Evolutionary conservation across 768 basidiomycete species (phyloP).

Genomic region (Ramaria sp.): DNA sequence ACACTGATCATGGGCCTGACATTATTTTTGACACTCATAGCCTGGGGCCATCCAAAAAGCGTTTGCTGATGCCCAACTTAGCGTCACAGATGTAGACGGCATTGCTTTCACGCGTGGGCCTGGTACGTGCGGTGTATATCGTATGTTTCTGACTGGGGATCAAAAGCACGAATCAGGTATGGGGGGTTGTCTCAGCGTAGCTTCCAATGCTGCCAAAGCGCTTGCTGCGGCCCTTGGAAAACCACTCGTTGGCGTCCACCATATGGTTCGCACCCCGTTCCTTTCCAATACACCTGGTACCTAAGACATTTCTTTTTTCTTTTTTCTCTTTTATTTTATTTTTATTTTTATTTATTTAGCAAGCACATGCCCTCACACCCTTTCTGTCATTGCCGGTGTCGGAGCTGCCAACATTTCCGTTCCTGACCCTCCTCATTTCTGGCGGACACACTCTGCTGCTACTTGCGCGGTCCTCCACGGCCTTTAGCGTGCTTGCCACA

Average conservation of each 20-base stretch:
- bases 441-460: slow-evolving; percentile 93
- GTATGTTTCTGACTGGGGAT: not conserved
- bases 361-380: slow-evolving; percentile 85
- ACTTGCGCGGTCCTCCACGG: slow-evolving; percentile 45
- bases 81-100: slow-evolving; percentile 60
- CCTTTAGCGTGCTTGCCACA: slow-evolving; percentile 62
- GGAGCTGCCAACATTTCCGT: slow-evolving; percentile 56
- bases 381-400: slow-evolving; percentile 46
- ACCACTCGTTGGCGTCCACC: slow-evolving; percentile 84
- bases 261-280: slow-evolving; percentile 64
- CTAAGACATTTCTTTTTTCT: not conserved
- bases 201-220: slow-evolving; percentile 74
- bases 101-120: slow-evolving; percentile 89
- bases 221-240: slow-evolving; percentile 69
- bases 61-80: slow-evolving; percentile 50
- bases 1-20: not conserved
- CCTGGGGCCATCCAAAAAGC: slow-evolving; percentile 64
- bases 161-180: slow-evolving; percentile 41
- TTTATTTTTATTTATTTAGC: slow-evolving; percentile 30
- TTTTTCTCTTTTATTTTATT: not conserved
- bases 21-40: slow-evolving; percentile 26
- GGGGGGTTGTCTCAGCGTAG: slow-evolving; percentile 68
- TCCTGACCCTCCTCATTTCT: slow-evolving; percentile 78
- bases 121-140: slow-evolving; percentile 28
- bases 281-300: too few species aligned